These are phyloP conservation scores for Fusarium sp. DNA, from an alignment of 2,329 filamentous ascomycete genomes.

Conservation along the genomic window DNA sequence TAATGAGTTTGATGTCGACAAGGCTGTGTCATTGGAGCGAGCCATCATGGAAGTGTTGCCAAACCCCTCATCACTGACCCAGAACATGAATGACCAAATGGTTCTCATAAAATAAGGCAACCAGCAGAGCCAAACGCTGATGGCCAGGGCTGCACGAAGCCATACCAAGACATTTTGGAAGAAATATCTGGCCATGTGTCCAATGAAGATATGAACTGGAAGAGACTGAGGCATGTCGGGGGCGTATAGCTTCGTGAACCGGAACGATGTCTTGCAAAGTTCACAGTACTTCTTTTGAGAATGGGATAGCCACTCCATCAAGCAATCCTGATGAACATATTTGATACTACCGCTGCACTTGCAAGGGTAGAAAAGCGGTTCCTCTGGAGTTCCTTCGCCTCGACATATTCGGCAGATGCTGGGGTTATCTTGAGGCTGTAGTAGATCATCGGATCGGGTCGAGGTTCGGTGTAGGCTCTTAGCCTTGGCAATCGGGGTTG, in stretches of 20 bases:
- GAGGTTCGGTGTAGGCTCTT: slow-evolving; percentile 39
- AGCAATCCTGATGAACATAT: slow-evolving; percentile 95
- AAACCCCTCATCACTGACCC: slow-evolving; percentile 83
- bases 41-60: slow-evolving; percentile 47
- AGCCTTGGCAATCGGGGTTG: slow-evolving; percentile 30
- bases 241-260: slow-evolving; percentile 97
- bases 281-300: slow-evolving; percentile 99
- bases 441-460: slow-evolving; percentile 39
- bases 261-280: slow-evolving; percentile 97
- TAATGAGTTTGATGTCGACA: slow-evolving; percentile 18
- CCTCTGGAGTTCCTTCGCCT: slow-evolving; percentile 81
- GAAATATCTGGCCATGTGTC: slow-evolving; percentile 78
- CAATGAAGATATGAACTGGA: slow-evolving; percentile 81
- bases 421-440: slow-evolving; percentile 51
- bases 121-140: slow-evolving; percentile 86
- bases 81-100: slow-evolving; percentile 94
- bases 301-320: slow-evolving; percentile 99
- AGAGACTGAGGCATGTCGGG: slow-evolving; percentile 90
- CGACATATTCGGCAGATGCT: slow-evolving; percentile 98
- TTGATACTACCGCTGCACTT: slow-evolving; percentile 99
- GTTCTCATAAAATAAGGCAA: slow-evolving; percentile 91
- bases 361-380: slow-evolving; percentile 96
- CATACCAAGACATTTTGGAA: slow-evolving; percentile 78
- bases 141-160: slow-evolving; percentile 80
- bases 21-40: slow-evolving; percentile 36